These are phyloP conservation scores for Physocladia obscura DNA, from an alignment of 192 early-diverging fungal species.

Conservation along the genomic window DNA sequence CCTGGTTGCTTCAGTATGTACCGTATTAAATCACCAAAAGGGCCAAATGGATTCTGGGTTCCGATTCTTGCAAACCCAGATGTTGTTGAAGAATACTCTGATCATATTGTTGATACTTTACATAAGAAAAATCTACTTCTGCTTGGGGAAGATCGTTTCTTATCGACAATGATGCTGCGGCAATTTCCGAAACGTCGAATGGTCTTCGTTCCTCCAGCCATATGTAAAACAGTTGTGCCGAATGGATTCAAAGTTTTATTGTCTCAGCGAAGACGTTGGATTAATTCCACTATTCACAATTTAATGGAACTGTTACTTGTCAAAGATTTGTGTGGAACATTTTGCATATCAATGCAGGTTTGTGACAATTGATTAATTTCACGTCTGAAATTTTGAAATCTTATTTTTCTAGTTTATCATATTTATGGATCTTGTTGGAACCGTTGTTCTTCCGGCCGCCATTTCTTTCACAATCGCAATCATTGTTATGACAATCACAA, in stretches of 20 bases:
- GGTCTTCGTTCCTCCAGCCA: conserved; percentile 88
- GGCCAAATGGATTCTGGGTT: too few species aligned
- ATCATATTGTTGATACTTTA: conserved; percentile 89
- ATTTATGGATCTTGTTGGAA: conserved; percentile 87
- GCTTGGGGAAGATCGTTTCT: conserved; percentile 95
- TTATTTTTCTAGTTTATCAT: too few species aligned
- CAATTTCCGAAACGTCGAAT: conserved; percentile 94
- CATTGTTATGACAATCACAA: conserved; percentile 51
- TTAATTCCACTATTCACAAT: conserved; percentile 98
- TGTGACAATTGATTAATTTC: too few species aligned
- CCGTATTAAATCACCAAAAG: conserved; percentile 81
- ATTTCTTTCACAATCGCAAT: conserved; percentile 72
- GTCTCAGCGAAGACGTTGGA: conserved; percentile 97
- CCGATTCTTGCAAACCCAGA: conserved; percentile 80
- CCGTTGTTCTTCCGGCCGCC: conserved; percentile 71
- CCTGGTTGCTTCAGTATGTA: conserved; percentile 99
- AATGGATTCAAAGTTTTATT: conserved; percentile 85
- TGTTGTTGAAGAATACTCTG: conserved; percentile 83
- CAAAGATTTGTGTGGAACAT: conserved; percentile 89
- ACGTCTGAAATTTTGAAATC: too few species aligned
- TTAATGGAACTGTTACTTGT: conserved; percentile 84
- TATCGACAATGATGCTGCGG: conserved; percentile 96
- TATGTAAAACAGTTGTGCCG: conserved; percentile 86
- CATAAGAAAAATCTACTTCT: conserved; percentile 97
- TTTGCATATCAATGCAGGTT: conserved; percentile 98